Conservation (phyloP, 139 green algal species). For the Chlorella sp. region DNA sequence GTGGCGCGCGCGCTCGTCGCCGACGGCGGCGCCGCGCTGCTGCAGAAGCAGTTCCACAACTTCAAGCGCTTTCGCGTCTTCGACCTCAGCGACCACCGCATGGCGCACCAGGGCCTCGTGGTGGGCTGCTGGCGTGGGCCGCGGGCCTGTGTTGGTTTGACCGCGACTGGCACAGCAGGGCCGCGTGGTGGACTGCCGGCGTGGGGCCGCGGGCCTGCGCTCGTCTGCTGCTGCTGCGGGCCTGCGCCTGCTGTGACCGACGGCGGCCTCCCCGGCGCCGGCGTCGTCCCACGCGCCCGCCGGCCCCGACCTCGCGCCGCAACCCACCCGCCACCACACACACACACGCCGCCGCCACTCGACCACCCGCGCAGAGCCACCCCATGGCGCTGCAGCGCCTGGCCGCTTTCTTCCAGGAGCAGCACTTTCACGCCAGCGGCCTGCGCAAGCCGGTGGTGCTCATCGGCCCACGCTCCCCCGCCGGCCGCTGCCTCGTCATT, state of each 20-base stretch:
- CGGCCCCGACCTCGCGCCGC: too few species aligned
- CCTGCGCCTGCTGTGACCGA: too few species aligned
- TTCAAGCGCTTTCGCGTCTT: constrained; percentile 48
- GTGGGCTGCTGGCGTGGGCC: constrained; percentile 4
- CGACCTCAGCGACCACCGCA: constrained; percentile 44
- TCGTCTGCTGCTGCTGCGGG: too few species aligned
- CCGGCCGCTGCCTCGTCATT: constrained; percentile 36
- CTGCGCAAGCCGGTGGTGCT: constrained; percentile 42
- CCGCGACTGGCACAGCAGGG: too few species aligned
- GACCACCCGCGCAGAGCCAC: constrained; percentile 26
- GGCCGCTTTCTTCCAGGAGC: constrained; percentile 57
- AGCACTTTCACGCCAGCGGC: constrained; percentile 33
- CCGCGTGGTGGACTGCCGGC: too few species aligned
- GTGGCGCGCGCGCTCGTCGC: constrained; percentile 60
- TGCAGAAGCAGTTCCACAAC: constrained; percentile 44
- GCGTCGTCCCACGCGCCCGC: too few species aligned
- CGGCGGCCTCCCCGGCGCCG: too few species aligned
- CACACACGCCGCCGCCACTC: too few species aligned
- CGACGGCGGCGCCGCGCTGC: constrained; percentile 38
- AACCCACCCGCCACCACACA: too few species aligned
- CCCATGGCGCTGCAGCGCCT: constrained; percentile 57
- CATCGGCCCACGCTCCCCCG: constrained; percentile 16
- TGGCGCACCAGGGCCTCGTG: constrained; percentile 41
- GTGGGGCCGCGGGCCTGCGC: too few species aligned
- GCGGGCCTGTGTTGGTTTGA: too few species aligned